Percentiles rank a stretch among this genome's conserved stretches.
Evolutionary conservation across 805 yeast species (phyloP).

Genomic region (Sungouiella thailandica): DNA sequence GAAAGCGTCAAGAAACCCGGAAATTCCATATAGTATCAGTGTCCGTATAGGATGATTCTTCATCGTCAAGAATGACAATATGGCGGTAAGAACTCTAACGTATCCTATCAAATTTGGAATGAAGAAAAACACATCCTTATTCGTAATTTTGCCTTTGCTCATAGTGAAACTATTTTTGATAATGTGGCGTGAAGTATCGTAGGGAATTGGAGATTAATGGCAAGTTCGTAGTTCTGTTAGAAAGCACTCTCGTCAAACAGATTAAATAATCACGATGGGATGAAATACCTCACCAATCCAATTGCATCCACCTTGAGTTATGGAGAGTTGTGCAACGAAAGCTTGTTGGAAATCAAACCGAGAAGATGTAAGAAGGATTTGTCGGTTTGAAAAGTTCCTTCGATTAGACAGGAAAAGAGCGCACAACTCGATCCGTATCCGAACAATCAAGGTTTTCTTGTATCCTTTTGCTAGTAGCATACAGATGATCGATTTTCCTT

Average conservation of each 20-base stretch:
- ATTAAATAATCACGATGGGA: too few species aligned
- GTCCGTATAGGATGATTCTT: constrained; percentile 76
- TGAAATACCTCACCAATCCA: too few species aligned
- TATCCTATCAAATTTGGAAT: constrained; percentile 94
- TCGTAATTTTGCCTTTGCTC: constrained; percentile 22
- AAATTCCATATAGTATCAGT: constrained; percentile 70
- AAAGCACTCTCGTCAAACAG: too few species aligned
- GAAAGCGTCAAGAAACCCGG: constrained; percentile 90
- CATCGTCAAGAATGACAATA: constrained; percentile 80
- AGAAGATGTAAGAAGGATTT: too few species aligned
- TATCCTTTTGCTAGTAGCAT: too few species aligned
- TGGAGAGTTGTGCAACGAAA: too few species aligned
- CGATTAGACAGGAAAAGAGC: not conserved
- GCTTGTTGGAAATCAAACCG: too few species aligned
- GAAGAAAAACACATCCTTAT: constrained; percentile 61
- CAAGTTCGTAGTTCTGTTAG: too few species aligned
- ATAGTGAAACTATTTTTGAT: not conserved
- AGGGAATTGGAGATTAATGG: too few species aligned
- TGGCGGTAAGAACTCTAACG: constrained; percentile 73
- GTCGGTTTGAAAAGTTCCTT: constrained; percentile 1
- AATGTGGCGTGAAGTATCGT: too few species aligned
- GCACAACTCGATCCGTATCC: not conserved
- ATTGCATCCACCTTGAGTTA: too few species aligned
- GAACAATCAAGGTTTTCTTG: not conserved
- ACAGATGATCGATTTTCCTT: too few species aligned